Evolutionary conservation across 169 alveolate species (phyloP).

Genomic region (Perkinsus olseni): DNA sequence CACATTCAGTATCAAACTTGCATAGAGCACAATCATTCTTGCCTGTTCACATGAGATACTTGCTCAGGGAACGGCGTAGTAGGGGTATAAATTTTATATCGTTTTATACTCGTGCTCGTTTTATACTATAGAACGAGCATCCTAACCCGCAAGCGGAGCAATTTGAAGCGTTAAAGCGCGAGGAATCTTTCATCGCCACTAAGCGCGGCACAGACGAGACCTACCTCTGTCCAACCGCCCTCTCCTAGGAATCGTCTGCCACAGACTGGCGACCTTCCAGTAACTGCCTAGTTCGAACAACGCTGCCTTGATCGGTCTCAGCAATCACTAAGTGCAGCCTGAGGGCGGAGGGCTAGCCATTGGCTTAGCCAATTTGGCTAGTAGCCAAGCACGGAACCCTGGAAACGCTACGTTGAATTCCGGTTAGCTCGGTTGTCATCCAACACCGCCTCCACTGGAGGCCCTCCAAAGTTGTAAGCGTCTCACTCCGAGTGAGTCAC

Average conservation of each 20-base stretch:
- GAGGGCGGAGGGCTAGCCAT: background rate
- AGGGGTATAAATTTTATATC: too few species aligned
- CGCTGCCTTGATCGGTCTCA: background rate
- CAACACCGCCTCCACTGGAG: background rate
- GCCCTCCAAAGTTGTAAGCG: background rate
- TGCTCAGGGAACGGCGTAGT: too few species aligned
- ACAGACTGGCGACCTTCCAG: background rate
- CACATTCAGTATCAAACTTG: too few species aligned
- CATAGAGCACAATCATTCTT: too few species aligned
- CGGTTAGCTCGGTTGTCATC: background rate
- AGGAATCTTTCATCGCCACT: background rate
- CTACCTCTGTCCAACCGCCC: background rate
- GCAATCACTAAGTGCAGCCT: background rate
- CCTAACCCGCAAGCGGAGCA: too few species aligned
- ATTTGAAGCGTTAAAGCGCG: background rate
- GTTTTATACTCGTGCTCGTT: too few species aligned
- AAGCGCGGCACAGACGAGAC: background rate
- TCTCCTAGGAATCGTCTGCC: background rate
- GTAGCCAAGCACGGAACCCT: background rate
- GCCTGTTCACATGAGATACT: too few species aligned
- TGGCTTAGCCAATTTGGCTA: too few species aligned
- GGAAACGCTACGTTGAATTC: background rate
- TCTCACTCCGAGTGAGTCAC: too few species aligned
- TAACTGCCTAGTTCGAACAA: background rate
- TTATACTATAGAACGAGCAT: too few species aligned